Base-by-base conservation (phyloP, 768 basidiomycete species). In the Leccinum pellstonianum region DNA sequence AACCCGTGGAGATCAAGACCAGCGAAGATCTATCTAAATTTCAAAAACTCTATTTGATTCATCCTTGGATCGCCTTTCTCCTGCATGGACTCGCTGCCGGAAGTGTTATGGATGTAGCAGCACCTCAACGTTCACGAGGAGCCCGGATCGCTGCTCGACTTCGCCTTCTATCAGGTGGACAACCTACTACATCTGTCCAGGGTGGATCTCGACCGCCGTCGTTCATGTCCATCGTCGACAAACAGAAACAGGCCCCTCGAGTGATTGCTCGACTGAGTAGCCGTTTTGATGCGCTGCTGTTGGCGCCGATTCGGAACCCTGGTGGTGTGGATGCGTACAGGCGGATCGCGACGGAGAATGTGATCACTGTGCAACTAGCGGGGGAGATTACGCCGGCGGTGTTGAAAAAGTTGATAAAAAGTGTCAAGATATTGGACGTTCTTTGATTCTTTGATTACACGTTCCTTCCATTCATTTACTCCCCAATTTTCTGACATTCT, bases 321-420 rank as follows among this genome's bases (percentile, higher is more conserved):
- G 35, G 35, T 46, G 43, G 48, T 49, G 56, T 35, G 5, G 12
- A 9, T 3, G 59, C 29, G 43, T 61, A 63, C 25, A 61, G 37
- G 49, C 48, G 65, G 59, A 55, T 66, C 5, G 65, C 49, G 25
- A 3, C 65, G 14, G 65, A 66, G 4, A 53, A 56, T 41, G 3
- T 11, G 11, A 59, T 66, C 19, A 56, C 3, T 1, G 65, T 66
- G 4, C 59, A 31, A 50, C 27, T 66, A 6, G 23, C 8, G 11
- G 1, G 17, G n/a, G 52, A 56, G 10, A 23, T 49, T 11, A 21
- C 48, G 23, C 21, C 19, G 21, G 6, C 14, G 10, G 23, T 15
- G 14, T 25, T 49, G 23, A 49, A 25, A 1, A 49, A 49, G 14
- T 2, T 49, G 48, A 21, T 25, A 2, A 5, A 25, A 0, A 5